phyloP scores from a whole-genome alignment of 768 basidiomycete genomes.

The Xerocomellus amylosporus region DNA sequence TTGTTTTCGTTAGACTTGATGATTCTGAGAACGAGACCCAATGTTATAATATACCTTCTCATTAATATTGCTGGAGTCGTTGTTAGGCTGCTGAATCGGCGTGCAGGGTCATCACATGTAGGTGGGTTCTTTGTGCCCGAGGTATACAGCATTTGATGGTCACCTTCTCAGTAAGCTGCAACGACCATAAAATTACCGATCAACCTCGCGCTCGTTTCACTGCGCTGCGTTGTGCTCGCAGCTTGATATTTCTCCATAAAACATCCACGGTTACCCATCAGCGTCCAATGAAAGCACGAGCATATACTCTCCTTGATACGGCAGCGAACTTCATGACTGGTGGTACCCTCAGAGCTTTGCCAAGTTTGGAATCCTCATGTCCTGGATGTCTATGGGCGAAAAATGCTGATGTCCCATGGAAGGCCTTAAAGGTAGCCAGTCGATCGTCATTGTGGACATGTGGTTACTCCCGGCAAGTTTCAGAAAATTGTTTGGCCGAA shows the following conservation, averaged over 20 bases:
- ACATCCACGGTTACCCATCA: no score
- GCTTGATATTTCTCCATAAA: no score
- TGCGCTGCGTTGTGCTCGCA: no score
- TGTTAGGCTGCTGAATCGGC: background rate
- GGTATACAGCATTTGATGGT: background rate
- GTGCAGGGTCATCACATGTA: background rate
- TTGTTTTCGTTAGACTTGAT: background rate
- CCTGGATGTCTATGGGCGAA: background rate
- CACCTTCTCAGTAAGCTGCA: no score
- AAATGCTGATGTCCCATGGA: background rate
- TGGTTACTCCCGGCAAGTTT: background rate
- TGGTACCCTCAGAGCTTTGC: background rate
- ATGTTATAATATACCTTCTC: conserved; percentile 3
- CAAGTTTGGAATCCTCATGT: background rate
- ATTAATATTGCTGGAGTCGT: background rate
- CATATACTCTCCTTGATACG: background rate
- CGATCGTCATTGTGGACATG: background rate
- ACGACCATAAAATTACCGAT: no score
- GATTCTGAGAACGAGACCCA: background rate
- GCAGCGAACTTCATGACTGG: background rate
- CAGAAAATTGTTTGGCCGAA: conserved; percentile 2
- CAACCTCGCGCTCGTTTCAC: no score
- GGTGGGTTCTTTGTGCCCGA: background rate
- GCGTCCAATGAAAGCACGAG: no score
- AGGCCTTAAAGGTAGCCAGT: background rate